These are phyloP conservation scores for Chlorencoelia australis DNA, from an alignment of 2,329 filamentous ascomycete genomes.

Conservation along the genomic window DNA sequence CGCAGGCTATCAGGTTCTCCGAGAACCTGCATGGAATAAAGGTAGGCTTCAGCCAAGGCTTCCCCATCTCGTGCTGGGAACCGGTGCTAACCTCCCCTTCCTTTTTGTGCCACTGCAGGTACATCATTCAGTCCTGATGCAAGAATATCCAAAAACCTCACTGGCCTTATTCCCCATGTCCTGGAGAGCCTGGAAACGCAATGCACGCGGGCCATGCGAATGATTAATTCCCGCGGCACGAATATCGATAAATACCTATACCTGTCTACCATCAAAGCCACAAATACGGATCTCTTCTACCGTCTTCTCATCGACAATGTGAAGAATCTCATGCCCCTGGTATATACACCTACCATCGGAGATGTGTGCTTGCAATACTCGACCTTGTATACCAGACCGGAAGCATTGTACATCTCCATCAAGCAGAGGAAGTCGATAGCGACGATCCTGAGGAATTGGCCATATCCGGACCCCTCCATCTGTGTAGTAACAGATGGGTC, in stretches of 20 bases:
- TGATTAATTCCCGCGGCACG: conserved; percentile 60
- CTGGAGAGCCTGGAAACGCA: conserved; percentile 51
- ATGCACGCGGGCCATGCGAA: conserved; percentile 58
- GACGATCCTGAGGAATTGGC: conserved; percentile 89
- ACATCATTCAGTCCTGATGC: conserved; percentile 56
- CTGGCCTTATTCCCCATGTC: conserved; percentile 54
- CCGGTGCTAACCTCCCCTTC: conserved; percentile 7
- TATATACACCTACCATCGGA: conserved; percentile 85
- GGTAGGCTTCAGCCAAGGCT: too few species aligned
- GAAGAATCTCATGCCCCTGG: conserved; percentile 69
- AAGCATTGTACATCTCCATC: conserved; percentile 93
- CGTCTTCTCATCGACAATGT: conserved; percentile 68
- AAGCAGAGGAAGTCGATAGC: conserved; percentile 85
- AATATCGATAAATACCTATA: conserved; percentile 77
- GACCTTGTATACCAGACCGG: conserved; percentile 87
- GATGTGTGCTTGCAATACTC: conserved; percentile 96
- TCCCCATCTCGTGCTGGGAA: background rate
- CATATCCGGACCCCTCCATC: conserved; percentile 80
- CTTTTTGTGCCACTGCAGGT: too few species aligned
- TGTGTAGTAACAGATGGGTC: conserved; percentile 96
- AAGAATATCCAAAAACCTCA: conserved; percentile 53
- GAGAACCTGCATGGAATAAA: conserved; percentile 56
- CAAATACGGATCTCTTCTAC: conserved; percentile 76
- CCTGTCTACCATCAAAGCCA: conserved; percentile 62
- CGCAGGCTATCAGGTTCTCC: conserved; percentile 49